Evolutionary conservation across 306 rosid species (phyloP), one percentile per base, ranked within the genome.

Genomic region (Quercus engelmannii): DNA sequence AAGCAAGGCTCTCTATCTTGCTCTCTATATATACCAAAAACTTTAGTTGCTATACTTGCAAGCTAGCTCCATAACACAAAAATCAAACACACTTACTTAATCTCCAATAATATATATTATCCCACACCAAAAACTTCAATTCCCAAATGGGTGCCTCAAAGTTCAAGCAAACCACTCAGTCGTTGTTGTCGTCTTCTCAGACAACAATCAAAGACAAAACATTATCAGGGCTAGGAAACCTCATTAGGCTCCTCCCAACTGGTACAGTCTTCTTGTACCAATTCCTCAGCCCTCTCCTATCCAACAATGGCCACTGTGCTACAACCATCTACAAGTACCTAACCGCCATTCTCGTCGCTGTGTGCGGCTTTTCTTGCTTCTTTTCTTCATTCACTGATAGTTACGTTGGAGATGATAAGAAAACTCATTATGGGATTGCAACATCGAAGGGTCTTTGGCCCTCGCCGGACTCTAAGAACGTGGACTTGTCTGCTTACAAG

Each of bases 371-470:
- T 78, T 89, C 84, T 62, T 95, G 98, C 30, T 83, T 33, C 68
- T 91, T 95, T 68, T 69, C 98, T 46, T 82, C 90, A 76, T 95
- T 95, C 86, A 92, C 96, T 1, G 99, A 95, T 69, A 91, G 98
- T 67, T 92, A 91, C 89, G 79, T 84, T 1, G 92, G 88, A 70
- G 49, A 74, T 54, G 97, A 88, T 67, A 95, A 91, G 10, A 10
- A 74, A 25, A 81, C 68, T 4, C 95, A 89, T 76, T 92, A 87
- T 21, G 93, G 85, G 41, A 1, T 95, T 33, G 97, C 75, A 3
- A 95, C 98, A 3, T 1, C 13, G 0, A 83, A 57, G 13, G 97
- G 98, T 0, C 35, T 95, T 11, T 95, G 97, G 97, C 98, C 98
- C 0, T 76, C 93, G 0, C 62, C 92, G 54, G 83, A 59, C 0